Evolutionary conservation across 148 eudicot genomes (phyloP).

Genomic region (Diospyros kaki): DNA sequence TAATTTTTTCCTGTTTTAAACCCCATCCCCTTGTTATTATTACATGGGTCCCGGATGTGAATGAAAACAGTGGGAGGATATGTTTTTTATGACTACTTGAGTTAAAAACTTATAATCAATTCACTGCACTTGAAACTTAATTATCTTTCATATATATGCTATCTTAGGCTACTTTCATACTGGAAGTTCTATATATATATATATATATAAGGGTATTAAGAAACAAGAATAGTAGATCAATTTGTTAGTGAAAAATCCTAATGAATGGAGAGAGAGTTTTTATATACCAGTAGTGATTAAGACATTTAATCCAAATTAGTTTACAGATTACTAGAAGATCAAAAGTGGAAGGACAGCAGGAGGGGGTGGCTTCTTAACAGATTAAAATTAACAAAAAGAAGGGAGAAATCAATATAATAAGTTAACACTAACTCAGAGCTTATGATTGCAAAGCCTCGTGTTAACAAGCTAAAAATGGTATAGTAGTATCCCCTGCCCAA

Average conservation of each 20-base stretch:
- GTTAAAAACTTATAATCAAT: no score
- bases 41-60: no score
- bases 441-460: not conserved
- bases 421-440: not conserved
- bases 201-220: no score
- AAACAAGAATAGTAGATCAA: not conserved
- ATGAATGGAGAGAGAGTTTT: not conserved
- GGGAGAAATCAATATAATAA: no score
- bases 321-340: not conserved
- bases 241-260: not conserved
- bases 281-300: constrained; percentile 3
- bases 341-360: not conserved
- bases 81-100: not conserved
- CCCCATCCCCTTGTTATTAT: not conserved
- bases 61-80: not conserved
- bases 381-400: no score
- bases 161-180: no score
- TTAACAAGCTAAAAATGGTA: not conserved
- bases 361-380: not conserved
- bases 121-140: no score
- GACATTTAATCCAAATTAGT: constrained; percentile 2
- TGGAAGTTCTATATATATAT: no score
- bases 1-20: not conserved
- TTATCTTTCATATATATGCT: no score
- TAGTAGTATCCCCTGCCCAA: no score